Base-by-base conservation (phyloP, 2,329 filamentous ascomycete species). In the Diaporthe australafricana region DNA sequence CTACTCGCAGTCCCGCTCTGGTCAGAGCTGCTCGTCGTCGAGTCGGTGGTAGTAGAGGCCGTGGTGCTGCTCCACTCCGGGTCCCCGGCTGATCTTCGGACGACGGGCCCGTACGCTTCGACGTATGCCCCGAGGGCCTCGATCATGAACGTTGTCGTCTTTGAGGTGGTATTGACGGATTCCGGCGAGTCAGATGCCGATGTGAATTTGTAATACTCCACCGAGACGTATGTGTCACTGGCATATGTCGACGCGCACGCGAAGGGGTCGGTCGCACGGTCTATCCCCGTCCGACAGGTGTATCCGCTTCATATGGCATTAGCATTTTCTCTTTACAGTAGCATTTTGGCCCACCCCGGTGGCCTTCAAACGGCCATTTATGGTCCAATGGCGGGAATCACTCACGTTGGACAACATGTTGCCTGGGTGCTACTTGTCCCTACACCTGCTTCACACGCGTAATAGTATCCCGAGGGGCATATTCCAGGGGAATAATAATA, bases 401-500 rank as follows among this genome's bases (percentile, higher is more conserved):
- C 53, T 56, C 2, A 56, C 53, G 14, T 32, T 35, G 62, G 62
- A 47, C 62, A 66, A 20, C 62, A 66, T 17, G 62, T 66, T 11
- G 62, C 62, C 62, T 66, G 62, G 16, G 62, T 66, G 25, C 32
- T 53, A 52, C 62, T 53, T 25, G 62, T 40, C 16, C 47, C 62
- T 27, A 66, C 16, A 2, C 62, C 62, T 1, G 62, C 62, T 47
- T 52, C 47, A 52, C 62, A 66, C 3, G 62, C 62, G 11, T 66
- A 66, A 9, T 48, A 16, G 32, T 66, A 53, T 35, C 62, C 62
- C 12, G 62, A 66, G 12, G 62, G 62, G 35, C 62, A 66, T 3
- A 66, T 52, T 0, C 62, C 62, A 2, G 62, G 62, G 17, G 62
- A 66, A 22, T 66, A 66, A 52, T 66, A 66, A 16, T 66, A 66